Conservation (phyloP, 2,329 filamentous ascomycete species). For the Paraconiothyrium brasiliense region DNA sequence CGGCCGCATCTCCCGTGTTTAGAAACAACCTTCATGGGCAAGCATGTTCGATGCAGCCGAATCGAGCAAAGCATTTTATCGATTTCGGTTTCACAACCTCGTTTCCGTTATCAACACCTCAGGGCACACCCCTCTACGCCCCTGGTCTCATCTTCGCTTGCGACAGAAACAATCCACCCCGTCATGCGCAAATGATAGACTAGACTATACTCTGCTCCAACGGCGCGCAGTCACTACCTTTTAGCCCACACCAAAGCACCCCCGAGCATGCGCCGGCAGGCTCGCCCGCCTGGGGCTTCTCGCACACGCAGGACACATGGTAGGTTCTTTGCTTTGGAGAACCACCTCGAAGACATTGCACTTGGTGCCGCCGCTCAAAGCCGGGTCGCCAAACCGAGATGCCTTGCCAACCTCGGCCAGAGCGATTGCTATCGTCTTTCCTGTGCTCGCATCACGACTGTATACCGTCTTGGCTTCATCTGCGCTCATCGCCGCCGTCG, state of each 20-base stretch:
- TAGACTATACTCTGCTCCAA: constrained; percentile 7
- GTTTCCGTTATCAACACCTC: background rate
- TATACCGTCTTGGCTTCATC: constrained; percentile 20
- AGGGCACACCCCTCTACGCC: no score
- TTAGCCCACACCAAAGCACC: constrained; percentile 38
- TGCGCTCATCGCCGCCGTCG: background rate
- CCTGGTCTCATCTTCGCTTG: constrained; percentile 1
- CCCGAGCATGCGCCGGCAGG: constrained; percentile 34
- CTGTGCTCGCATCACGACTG: constrained; percentile 25
- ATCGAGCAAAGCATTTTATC: constrained; percentile 5
- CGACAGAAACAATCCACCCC: background rate
- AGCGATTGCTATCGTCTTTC: constrained; percentile 25
- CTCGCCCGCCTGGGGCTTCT: constrained; percentile 31
- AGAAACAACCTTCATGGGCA: background rate
- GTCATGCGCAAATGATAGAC: background rate
- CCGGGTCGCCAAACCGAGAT: constrained; percentile 27
- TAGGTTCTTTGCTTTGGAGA: constrained; percentile 32
- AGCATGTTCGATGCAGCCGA: background rate
- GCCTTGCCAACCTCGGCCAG: constrained; percentile 33
- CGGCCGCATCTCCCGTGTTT: constrained; percentile 2
- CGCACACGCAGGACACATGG: constrained; percentile 35
- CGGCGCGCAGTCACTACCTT: background rate
- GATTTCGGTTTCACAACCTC: constrained; percentile 7
- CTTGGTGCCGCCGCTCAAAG: constrained; percentile 19
- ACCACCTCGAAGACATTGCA: constrained; percentile 40